phyloP scores from a whole-genome alignment of 2,329 filamentous ascomycete species.

The Cytospora schulzeri region DNA sequence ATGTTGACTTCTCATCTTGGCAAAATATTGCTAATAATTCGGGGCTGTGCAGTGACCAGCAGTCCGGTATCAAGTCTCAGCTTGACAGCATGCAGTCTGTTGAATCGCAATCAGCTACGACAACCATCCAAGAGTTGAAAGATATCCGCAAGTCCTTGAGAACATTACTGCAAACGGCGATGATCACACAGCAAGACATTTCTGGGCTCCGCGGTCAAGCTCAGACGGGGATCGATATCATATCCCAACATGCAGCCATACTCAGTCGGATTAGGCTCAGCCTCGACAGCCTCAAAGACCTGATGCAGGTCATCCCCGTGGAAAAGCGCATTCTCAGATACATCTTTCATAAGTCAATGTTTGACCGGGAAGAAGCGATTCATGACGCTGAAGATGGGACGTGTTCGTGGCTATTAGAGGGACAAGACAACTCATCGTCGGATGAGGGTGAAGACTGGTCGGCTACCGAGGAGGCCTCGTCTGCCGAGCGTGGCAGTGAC shows the following conservation, averaged over 20 bases:
- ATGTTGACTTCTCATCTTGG: too few relatives aligned
- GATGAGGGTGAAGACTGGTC: background rate
- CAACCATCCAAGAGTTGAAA: background rate
- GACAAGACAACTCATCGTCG: background rate
- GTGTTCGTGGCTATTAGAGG: constrained; percentile 31
- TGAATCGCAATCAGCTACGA: background rate
- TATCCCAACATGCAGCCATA: background rate
- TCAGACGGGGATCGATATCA: too few relatives aligned
- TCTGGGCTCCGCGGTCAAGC: too few relatives aligned
- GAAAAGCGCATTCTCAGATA: background rate
- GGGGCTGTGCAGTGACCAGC: background rate
- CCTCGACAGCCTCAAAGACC: background rate
- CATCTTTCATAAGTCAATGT: background rate
- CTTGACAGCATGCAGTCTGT: background rate
- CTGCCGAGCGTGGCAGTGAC: too few relatives aligned
- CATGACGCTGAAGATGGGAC: constrained; percentile 28
- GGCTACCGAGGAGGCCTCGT: background rate
- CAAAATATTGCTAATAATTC: background rate
- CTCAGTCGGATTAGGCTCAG: background rate
- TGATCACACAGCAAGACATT: too few relatives aligned
- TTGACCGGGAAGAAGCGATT: constrained; percentile 3
- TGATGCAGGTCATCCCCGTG: background rate
- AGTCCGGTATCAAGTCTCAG: background rate
- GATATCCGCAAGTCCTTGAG: background rate
- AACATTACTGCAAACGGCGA: background rate